These are phyloP conservation scores for Vickermania spadyakhi DNA, from an alignment of 208 protist species.

Conservation along the genomic window DNA sequence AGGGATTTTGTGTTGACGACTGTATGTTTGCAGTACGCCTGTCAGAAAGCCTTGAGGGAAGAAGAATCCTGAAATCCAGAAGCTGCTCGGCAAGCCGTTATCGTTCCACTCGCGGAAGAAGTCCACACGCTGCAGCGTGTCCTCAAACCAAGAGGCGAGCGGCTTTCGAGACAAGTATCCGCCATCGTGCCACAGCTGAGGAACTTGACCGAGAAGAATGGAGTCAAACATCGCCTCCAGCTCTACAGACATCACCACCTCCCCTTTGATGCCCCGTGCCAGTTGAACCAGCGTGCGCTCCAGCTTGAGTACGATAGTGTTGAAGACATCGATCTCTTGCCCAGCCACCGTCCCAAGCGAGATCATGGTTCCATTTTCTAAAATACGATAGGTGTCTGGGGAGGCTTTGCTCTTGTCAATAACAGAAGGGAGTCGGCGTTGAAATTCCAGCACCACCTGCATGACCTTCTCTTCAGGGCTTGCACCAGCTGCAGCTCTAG, in stretches of 20 bases:
- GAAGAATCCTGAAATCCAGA: conserved; percentile 98
- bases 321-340: conserved; percentile 91
- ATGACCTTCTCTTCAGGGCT: conserved; percentile 74
- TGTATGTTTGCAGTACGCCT: conserved; percentile 89
- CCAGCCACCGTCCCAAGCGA: conserved; percentile 84
- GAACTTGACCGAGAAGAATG: conserved; percentile 88
- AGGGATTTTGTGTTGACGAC: conserved; percentile 73
- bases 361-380: conserved; percentile 78
- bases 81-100: conserved; percentile 83
- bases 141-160: conserved; percentile 93
- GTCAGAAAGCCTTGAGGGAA: conserved; percentile 96
- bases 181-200: conserved; percentile 80
- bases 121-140: conserved; percentile 86
- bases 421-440: conserved; percentile 52
- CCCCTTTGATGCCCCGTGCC: conserved; percentile 78
- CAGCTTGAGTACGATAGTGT: conserved; percentile 70
- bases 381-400: conserved; percentile 83
- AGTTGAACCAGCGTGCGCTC: conserved; percentile 60
- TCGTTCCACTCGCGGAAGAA: conserved; percentile 95
- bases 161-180: conserved; percentile 95
- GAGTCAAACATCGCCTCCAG: conserved; percentile 89
- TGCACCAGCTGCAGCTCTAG: conserved; percentile 31
- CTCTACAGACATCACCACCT: conserved; percentile 87
- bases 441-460: conserved; percentile 68
- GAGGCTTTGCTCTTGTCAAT: conserved; percentile 76